Percentiles rank a stretch among this genome's conserved stretches.
Conservation (phyloP, 2,329 filamentous ascomycete species). For the Cladobotryum protrusum region DNA sequence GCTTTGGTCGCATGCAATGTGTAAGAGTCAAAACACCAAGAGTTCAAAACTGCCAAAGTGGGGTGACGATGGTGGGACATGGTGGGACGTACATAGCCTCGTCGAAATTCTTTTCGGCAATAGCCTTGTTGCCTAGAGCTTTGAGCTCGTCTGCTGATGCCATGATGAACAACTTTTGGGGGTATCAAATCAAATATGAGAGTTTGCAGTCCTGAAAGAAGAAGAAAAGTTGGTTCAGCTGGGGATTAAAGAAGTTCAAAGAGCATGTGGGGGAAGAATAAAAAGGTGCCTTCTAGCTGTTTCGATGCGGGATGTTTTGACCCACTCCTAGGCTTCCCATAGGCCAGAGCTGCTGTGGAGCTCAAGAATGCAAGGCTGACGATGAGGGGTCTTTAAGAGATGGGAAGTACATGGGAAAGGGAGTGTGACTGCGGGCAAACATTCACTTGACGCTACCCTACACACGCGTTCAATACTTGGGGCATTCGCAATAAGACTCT, state of each 20-base stretch:
- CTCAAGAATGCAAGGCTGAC: slow-evolving; percentile 2
- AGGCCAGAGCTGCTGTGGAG: slow-evolving; percentile 23
- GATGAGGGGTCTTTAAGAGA: neutral
- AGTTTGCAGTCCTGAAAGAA: neutral
- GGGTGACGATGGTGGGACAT: neutral
- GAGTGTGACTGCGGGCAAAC: too few relatives aligned
- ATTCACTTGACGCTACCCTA: too few relatives aligned
- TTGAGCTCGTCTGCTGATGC: slow-evolving; percentile 74
- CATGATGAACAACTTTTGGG: slow-evolving; percentile 32
- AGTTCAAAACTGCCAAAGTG: neutral
- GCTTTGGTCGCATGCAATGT: neutral
- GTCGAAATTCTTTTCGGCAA: slow-evolving; percentile 93
- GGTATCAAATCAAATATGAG: neutral
- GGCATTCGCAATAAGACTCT: too few relatives aligned
- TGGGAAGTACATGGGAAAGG: too few relatives aligned
- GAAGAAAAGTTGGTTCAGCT: slow-evolving; percentile 1
- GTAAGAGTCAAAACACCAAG: neutral
- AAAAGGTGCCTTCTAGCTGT: slow-evolving; percentile 33
- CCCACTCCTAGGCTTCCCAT: slow-evolving; percentile 23
- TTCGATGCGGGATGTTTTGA: slow-evolving; percentile 30
- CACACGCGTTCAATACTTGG: too few relatives aligned
- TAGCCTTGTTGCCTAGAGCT: slow-evolving; percentile 97
- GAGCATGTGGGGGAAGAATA: slow-evolving; percentile 24
- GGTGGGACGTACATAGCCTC: slow-evolving; percentile 74
- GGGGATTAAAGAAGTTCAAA: slow-evolving; percentile 7